Evolutionary conservation across 2,329 filamentous ascomycete genomes (phyloP).

Genomic region (Exophiala aquamarina): DNA sequence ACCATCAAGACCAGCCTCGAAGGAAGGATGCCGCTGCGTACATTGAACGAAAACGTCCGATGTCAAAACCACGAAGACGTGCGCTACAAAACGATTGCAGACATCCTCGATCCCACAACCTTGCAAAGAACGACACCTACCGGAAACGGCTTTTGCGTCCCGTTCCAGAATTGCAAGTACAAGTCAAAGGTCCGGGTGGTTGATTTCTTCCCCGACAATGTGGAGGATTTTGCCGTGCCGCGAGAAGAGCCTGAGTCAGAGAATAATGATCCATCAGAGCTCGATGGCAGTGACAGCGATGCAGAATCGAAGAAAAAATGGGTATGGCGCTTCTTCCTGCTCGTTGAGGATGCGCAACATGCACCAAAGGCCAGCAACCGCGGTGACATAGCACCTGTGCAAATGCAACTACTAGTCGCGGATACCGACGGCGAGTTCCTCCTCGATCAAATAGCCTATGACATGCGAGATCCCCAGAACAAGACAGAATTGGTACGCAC

Average conservation of each 20-base stretch:
- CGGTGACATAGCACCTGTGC: slow-evolving; percentile 40
- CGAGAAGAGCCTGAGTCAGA: slow-evolving; percentile 49
- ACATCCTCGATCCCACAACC: slow-evolving; percentile 50
- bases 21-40: background rate
- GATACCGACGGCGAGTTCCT: slow-evolving; percentile 58
- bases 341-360: slow-evolving; percentile 71
- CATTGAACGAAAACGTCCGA: slow-evolving; percentile 41
- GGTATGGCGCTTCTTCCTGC: slow-evolving; percentile 82
- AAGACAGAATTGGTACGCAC: slow-evolving; percentile 52
- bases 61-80: slow-evolving; percentile 46
- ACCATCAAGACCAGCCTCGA: background rate
- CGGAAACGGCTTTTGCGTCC: slow-evolving; percentile 52
- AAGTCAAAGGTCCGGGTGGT: slow-evolving; percentile 69
- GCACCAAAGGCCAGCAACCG: slow-evolving; percentile 35
- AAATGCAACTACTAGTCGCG: slow-evolving; percentile 69
- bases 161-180: slow-evolving; percentile 74
- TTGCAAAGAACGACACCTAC: slow-evolving; percentile 49
- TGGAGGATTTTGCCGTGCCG: slow-evolving; percentile 68
- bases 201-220: slow-evolving; percentile 70
- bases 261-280: no score
- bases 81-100: slow-evolving; percentile 40
- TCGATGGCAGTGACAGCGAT: slow-evolving; percentile 37
- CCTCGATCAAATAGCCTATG: slow-evolving; percentile 54
- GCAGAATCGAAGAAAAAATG: slow-evolving; percentile 49
- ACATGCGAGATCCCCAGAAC: slow-evolving; percentile 55